A percentile compares a stretch with the other conserved stretches of the same genome.
phyloP scores from a whole-genome alignment of 202 grass and related monocot genomes.

The Panicum virgatum region DNA sequence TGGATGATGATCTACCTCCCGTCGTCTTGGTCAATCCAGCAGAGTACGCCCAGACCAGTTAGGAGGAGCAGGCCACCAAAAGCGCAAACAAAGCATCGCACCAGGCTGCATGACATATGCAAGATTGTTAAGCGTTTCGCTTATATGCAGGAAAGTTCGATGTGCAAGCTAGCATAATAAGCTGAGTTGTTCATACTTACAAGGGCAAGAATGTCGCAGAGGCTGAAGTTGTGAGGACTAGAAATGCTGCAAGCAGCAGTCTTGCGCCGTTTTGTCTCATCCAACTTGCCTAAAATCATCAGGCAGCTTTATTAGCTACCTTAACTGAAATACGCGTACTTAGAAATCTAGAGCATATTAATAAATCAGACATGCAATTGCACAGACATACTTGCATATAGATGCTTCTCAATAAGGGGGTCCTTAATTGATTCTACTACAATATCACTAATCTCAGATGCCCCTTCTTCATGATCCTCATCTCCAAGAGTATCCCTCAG shows the following conservation, averaged over 20 bases:
- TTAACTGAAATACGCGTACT: neutral
- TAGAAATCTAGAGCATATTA: neutral
- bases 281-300: conserved; percentile 49
- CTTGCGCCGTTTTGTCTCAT: conserved; percentile 68
- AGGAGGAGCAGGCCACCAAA: conserved; percentile 74
- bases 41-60: conserved; percentile 64
- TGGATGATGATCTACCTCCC: conserved; percentile 49
- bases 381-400: conserved; percentile 43
- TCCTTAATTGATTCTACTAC: conserved; percentile 43
- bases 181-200: conserved; percentile 47
- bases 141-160: conserved; percentile 1
- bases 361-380: neutral
- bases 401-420: conserved; percentile 56
- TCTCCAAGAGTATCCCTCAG: conserved; percentile 30
- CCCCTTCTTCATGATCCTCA: conserved; percentile 30
- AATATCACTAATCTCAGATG: conserved; percentile 52
- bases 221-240: conserved; percentile 75
- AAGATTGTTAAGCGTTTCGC: neutral
- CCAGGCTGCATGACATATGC: conserved; percentile 42
- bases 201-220: conserved; percentile 69
- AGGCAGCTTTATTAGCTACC: neutral
- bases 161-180: neutral
- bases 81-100: conserved; percentile 44
- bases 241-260: conserved; percentile 67
- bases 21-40: conserved; percentile 90